Evolutionary conservation across 2,329 filamentous ascomycete species (phyloP), one percentile per base, ranked within the genome.

Genomic region (Aspergillus pseudoglaucus): DNA sequence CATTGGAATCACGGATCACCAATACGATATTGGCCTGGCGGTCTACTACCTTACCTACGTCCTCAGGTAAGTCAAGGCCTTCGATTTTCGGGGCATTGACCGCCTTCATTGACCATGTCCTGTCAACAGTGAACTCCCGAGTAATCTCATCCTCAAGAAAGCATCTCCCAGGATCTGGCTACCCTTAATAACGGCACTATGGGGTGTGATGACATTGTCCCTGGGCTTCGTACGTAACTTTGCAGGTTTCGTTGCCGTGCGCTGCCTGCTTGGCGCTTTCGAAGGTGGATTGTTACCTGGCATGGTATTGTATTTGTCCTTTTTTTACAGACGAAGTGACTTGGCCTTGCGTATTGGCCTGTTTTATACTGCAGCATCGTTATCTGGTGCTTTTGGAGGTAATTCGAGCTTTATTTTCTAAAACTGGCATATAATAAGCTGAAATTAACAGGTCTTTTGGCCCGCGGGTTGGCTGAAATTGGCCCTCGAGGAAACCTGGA

Each of bases 281-380:
- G 84, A 87, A 63, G 83, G 81, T 35, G 83, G 83, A 0, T 64
- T 87, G 32, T 65, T 86, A 2, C 83, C 83, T 0, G 84, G 83
- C 42, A 85, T 87, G 68, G 78, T 80, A 1, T 67, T 87, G 1
- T 87, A 87, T 57, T 72, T 87, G 10, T 83, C 81, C 0, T 72
- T 75, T 6, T 76, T 86, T 53, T 83, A 85, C 56, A 77, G 74
- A 15, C 71, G 81, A 17, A 70, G 75, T 1, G 81, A 85, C 53
- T 69, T 85, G 52, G 80, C 81, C 0, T 63, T 84, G 33, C 73
- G 83, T 4, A 83, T 87, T 44, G 83, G 82, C 25, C 68, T 86
- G 5, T 85, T 87, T 58, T 87, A 85, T 60, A 84, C 81, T 0
- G 81, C 82, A 1, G 81, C 82, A 0, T 83, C 81, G 1, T 65